These are phyloP conservation scores for Gillenia trifoliata DNA, from an alignment of 306 rosid genomes.

Conservation along the genomic window DNA sequence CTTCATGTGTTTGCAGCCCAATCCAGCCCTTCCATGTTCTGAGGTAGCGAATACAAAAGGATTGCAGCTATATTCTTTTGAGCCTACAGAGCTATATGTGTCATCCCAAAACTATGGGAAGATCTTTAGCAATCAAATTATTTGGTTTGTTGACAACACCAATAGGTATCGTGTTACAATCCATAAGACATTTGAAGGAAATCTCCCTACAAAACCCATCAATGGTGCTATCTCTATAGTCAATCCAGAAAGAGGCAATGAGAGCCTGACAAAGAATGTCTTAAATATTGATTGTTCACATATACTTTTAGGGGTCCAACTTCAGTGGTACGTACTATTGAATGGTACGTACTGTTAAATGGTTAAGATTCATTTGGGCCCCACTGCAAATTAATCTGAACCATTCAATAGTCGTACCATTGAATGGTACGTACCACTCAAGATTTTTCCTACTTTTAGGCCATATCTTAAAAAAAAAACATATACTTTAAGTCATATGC, in stretches of 20 bases:
- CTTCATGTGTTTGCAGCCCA: conserved; percentile 63
- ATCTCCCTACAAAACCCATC: conserved; percentile 93
- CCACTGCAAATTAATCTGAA: too few relatives aligned
- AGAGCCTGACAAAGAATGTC: too few relatives aligned
- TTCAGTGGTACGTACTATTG: too few relatives aligned
- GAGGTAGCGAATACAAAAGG: conserved; percentile 99
- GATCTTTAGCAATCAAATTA: conserved; percentile 94
- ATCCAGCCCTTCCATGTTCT: conserved; percentile 94
- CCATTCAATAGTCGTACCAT: too few relatives aligned
- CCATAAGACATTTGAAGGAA: conserved; percentile 96
- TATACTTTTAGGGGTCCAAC: too few relatives aligned
- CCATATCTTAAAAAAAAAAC: too few relatives aligned
- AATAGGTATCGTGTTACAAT: conserved; percentile 96
- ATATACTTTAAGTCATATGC: too few relatives aligned
- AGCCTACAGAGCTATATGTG: conserved; percentile 95
- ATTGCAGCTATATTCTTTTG: conserved; percentile 90
- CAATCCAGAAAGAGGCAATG: conserved; percentile 43
- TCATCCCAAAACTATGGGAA: conserved; percentile 97
- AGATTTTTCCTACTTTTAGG: too few relatives aligned
- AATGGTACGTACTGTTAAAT: too few relatives aligned
- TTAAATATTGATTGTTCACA: too few relatives aligned
- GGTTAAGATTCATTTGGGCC: too few relatives aligned
- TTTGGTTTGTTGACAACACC: conserved; percentile 99
- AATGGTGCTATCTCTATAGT: conserved; percentile 94
- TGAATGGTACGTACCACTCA: too few relatives aligned